Evolutionary conservation across 805 yeast species (phyloP).

Genomic region (Ogataea trehaloabstinens): DNA sequence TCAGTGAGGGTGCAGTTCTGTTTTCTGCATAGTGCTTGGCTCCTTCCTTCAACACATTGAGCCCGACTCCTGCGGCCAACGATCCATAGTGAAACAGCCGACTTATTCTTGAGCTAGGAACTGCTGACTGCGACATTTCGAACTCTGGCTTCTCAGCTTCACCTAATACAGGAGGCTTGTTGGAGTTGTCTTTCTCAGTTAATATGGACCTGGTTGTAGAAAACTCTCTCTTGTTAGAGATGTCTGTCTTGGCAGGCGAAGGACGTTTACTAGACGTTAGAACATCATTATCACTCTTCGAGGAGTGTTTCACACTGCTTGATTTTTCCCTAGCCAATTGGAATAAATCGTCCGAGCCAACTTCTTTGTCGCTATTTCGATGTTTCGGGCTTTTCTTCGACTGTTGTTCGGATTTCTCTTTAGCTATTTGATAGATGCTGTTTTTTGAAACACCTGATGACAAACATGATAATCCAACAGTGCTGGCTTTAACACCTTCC

Average conservation of each 20-base stretch:
- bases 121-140: conserved; percentile 61
- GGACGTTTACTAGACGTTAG: conserved; percentile 21
- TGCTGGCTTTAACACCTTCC: conserved; percentile 13
- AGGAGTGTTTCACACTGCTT: conserved; percentile 19
- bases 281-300: conserved; percentile 11
- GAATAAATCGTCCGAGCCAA: conserved; percentile 26
- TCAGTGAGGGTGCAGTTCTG: conserved; percentile 44
- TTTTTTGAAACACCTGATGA: conserved; percentile 21
- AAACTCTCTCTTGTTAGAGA: conserved; percentile 22
- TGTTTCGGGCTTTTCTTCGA: not conserved
- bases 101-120: conserved; percentile 85
- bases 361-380: conserved; percentile 6
- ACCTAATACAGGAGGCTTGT: conserved; percentile 23
- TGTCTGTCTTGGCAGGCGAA: conserved; percentile 10
- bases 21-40: conserved; percentile 60
- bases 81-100: conserved; percentile 91
- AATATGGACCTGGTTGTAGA: conserved; percentile 8
- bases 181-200: conserved; percentile 7
- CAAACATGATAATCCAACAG: not conserved
- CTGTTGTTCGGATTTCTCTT: not conserved
- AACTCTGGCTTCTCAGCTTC: conserved; percentile 36
- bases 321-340: conserved; percentile 34
- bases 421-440: conserved; percentile 16
- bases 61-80: conserved; percentile 86
- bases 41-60: conserved; percentile 79